These are phyloP conservation scores for Podospora fimiseda DNA, from an alignment of 495 filamentous ascomycete genomes.

Conservation along the genomic window DNA sequence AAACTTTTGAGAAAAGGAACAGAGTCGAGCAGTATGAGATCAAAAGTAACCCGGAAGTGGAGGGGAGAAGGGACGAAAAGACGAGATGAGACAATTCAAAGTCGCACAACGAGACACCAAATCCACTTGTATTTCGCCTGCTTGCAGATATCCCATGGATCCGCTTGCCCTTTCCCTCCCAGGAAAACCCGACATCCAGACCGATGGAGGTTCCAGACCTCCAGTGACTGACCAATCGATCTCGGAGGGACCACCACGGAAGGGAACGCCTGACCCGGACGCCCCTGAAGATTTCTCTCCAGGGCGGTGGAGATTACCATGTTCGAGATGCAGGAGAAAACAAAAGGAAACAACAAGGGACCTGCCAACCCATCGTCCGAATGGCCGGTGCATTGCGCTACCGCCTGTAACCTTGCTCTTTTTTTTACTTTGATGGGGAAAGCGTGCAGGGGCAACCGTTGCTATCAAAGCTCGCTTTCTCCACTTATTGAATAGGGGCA, in stretches of 20 bases:
- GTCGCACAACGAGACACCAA: conserved; percentile 3
- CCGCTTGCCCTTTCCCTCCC: not conserved
- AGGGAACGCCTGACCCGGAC: not conserved
- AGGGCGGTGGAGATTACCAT: not conserved
- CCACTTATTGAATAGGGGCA: not conserved
- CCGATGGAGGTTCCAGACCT: not conserved
- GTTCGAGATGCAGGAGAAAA: no score
- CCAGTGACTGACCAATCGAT: no score
- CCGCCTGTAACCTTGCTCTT: not conserved
- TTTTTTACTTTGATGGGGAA: not conserved
- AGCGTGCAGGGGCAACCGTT: not conserved
- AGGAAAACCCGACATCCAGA: not conserved
- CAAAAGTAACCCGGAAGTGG: not conserved
- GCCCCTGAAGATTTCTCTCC: conserved; percentile 3
- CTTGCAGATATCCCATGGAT: not conserved
- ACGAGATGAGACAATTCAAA: conserved; percentile 3
- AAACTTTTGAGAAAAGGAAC: no score
- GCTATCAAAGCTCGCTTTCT: not conserved
- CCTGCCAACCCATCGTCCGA: not conserved
- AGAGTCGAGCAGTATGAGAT: no score
- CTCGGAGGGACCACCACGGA: not conserved
- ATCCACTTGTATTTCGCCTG: conserved; percentile 1
- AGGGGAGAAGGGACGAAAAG: not conserved
- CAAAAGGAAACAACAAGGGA: not conserved
- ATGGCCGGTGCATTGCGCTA: not conserved